Base-by-base conservation (phyloP, 2,329 filamentous ascomycete genomes). In the Talaromyces sp. region DNA sequence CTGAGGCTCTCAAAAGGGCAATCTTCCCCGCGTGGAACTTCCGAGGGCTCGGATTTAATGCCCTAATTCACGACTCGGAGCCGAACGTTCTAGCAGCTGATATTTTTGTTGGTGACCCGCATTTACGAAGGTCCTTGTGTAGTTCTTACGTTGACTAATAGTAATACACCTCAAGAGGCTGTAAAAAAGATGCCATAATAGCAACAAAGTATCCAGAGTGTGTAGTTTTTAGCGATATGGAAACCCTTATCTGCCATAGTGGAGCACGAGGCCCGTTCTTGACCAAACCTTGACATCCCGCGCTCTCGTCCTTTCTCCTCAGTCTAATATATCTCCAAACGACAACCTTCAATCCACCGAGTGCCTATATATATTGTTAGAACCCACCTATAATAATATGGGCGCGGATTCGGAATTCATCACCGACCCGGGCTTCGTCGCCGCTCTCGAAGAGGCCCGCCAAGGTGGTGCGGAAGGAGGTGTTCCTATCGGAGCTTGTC, bases 401-500 rank as follows among this genome's bases (percentile, higher is more conserved):
- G 10, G n/a, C 5, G 31, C 38, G 49, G 38, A 10, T 19, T n/a
- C 55, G 6, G 43, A 46, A n/a, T 21, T 46, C 19, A 71, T 74
- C 32, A 69, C 75, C 58, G 79, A 82, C 59, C 67, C 72, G 14
- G 84, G 84, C 63, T 86, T 86, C 74, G 77, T 81, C 64, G 81
- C 80, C 52, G 84, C 84, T 41, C 70, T 86, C 17, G 80, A 83
- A 63, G 83, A 86, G 70, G 84, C 84, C 13, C 80, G 78, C 67
- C 74, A 79, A 65, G 81, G 84, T 56, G 77, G 75, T 56, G 73
- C 74, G n/a, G 83, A 86, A 71, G 84, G 83, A 56, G 84, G 84
- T 51, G 80, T 86, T 2, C 84, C 84, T 1, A 80, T 84, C 59
- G 84, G 84, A 50, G 84, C 84, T 50, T 82, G 79, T 61, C 79